Conservation (phyloP, 345 rosid genomes). For the Aquilaria malaccensis region DNA sequence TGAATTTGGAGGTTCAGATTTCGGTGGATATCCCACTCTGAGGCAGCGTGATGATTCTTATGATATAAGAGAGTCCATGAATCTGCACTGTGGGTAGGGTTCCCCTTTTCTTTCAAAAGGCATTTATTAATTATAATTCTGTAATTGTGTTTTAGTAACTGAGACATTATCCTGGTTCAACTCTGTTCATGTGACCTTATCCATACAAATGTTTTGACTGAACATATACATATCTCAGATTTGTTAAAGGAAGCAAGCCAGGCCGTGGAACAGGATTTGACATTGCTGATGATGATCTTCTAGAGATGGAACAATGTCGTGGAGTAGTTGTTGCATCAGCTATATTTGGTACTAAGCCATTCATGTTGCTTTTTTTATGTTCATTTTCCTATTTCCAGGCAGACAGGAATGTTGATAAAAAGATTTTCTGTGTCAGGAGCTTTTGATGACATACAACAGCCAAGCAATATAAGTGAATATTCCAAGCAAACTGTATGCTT, state of each 20-base stretch:
- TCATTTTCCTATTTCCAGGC: constrained; percentile 7
- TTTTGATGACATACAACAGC: constrained; percentile 86
- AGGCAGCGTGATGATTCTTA: constrained; percentile 76
- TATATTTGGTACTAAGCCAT: constrained; percentile 64
- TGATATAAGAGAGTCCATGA: constrained; percentile 79
- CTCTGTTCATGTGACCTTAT: not conserved
- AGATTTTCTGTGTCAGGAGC: constrained; percentile 49
- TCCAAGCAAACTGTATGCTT: constrained; percentile 77
- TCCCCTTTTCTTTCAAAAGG: not conserved
- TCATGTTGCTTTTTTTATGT: constrained; percentile 5
- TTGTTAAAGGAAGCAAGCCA: constrained; percentile 82
- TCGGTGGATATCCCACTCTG: constrained; percentile 94
- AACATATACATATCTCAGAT: constrained; percentile 33
- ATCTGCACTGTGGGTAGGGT: constrained; percentile 86
- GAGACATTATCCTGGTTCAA: not conserved
- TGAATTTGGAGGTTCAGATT: constrained; percentile 96
- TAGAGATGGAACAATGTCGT: constrained; percentile 78
- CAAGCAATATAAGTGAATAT: constrained; percentile 69
- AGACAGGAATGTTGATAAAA: constrained; percentile 16
- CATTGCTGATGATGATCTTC: constrained; percentile 74
- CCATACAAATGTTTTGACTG: constrained; percentile 2
- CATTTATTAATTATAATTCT: no score
- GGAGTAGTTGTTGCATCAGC: constrained; percentile 97
- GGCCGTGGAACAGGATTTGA: constrained; percentile 83
- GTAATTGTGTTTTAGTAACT: no score